Base-by-base conservation (phyloP, 257 asterid species). In the Euphrasia confusa region DNA sequence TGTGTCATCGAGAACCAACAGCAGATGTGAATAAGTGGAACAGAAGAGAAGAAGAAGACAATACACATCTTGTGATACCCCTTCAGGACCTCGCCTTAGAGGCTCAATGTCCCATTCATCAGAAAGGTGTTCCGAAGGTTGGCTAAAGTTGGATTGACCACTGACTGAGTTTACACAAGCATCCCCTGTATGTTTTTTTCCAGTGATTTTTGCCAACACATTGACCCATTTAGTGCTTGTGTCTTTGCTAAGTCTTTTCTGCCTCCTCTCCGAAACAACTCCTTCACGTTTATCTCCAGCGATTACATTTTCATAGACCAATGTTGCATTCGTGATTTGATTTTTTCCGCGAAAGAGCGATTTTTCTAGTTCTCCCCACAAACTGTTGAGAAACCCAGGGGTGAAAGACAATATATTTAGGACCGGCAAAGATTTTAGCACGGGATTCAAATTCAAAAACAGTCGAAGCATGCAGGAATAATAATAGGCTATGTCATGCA, bases 391-490 rank as follows among this genome's bases (percentile, higher is more conserved):
- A 81, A 92, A 92, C 42, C 98, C 96, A 58, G 97, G 97, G 69
- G 99, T 78, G 81, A 92, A 92, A 3, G 99, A 80, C 65, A 92
- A 71, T 92, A 92, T 81, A 75, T 92, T 92, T 73, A 92, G 97
- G 64, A 92, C 81, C 28, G 98, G 97, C 71, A 92, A 74, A 8
- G 99, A 74, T 70, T 89, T 89, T 71, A 74, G 77, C 72, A 74
- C 75, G 24, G 95, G 95, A 78, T 89, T 83, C 67, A 92, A 56
- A 60, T 63, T 68, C 55, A 90, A 77, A 79, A 79, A 86, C 67
- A 88, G 72, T 49, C 84, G 90, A 68, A 92, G 88, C 82, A 92
- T 80, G 80, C 84, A 77, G 10, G 97, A 89, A 74, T 89, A 92
- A 60, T 75, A 89, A 75, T 84, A 74, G 70, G 92, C 86, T 70